Conservation (phyloP, 1,284 basidiomycete species). For the Cryptococcus sp. region DNA sequence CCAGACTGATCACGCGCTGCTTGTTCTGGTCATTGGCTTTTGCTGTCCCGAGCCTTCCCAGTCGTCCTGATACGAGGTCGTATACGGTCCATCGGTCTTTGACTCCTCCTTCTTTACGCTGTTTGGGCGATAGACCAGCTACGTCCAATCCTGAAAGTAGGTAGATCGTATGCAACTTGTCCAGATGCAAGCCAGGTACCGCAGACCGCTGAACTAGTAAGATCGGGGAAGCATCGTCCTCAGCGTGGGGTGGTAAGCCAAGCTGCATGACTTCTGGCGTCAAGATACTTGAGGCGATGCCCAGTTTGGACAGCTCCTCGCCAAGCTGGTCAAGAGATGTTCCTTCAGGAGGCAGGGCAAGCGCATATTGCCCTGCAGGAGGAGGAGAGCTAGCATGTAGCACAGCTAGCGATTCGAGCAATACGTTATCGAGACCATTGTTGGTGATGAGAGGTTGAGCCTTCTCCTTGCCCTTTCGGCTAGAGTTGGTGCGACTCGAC, state of each 20-base stretch:
- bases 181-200: slow-evolving; percentile 35
- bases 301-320: slow-evolving; percentile 20
- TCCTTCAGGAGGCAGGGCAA: slow-evolving; percentile 32
- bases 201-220: slow-evolving; percentile 26
- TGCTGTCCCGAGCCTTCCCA: slow-evolving; percentile 35
- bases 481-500: neutral
- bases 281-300: slow-evolving; percentile 19
- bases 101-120: slow-evolving; percentile 18
- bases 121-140: slow-evolving; percentile 14
- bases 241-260: slow-evolving; percentile 2
- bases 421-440: neutral
- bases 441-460: neutral
- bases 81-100: slow-evolving; percentile 23
- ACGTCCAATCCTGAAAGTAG: slow-evolving; percentile 37
- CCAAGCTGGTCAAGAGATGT: slow-evolving; percentile 19
- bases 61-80: slow-evolving; percentile 28
- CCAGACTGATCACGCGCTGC: slow-evolving; percentile 32
- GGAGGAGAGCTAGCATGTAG: slow-evolving; percentile 31
- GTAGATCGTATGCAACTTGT: slow-evolving; percentile 33
- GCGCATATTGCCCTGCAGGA: slow-evolving; percentile 26
- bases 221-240: slow-evolving; percentile 9
- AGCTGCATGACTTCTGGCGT: slow-evolving; percentile 27
- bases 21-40: neutral
- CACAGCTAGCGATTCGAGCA: slow-evolving; percentile 33
- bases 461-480: neutral